phyloP scores from a whole-genome alignment of 805 yeast species.

The Kuraishia piskuri region DNA sequence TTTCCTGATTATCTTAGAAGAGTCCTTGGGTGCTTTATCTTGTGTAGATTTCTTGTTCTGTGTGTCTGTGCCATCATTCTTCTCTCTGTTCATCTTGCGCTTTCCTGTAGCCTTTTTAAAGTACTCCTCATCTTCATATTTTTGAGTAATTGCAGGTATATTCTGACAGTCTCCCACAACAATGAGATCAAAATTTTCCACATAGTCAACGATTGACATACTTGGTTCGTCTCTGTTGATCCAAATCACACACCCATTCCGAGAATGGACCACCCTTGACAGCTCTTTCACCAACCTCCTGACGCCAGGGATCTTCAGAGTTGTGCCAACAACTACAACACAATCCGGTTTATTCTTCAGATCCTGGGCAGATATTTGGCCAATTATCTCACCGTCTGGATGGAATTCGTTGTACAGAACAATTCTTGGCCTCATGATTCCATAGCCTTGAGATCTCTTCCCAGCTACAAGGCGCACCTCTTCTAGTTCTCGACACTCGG shows the following conservation, averaged over 20 bases:
- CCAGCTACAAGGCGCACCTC: conserved; percentile 49
- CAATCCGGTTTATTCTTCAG: conserved; percentile 64
- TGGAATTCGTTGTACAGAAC: conserved; percentile 69
- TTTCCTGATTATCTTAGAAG: too few relatives aligned
- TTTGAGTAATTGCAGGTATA: conserved; percentile 24
- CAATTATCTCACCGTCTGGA: conserved; percentile 85
- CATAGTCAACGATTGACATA: conserved; percentile 36
- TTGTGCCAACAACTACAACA: conserved; percentile 75
- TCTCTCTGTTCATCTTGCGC: background rate
- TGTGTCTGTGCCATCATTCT: background rate
- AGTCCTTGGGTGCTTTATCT: background rate
- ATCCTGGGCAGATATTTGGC: conserved; percentile 64
- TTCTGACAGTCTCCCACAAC: conserved; percentile 62
- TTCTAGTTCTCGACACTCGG: conserved; percentile 55
- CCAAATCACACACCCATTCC: conserved; percentile 56
- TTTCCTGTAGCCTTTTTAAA: background rate
- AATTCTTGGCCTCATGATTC: conserved; percentile 55
- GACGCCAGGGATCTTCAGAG: conserved; percentile 74
- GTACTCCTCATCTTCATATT: conserved; percentile 1
- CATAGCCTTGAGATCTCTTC: conserved; percentile 54
- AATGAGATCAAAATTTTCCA: conserved; percentile 47
- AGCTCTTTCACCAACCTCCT: conserved; percentile 51
- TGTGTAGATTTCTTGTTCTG: background rate
- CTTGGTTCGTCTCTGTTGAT: conserved; percentile 49
- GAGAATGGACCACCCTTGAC: conserved; percentile 45